Evolutionary conservation across 2,329 filamentous ascomycete genomes (phyloP).

Genomic region (Lasiodiplodia hormozganensis): DNA sequence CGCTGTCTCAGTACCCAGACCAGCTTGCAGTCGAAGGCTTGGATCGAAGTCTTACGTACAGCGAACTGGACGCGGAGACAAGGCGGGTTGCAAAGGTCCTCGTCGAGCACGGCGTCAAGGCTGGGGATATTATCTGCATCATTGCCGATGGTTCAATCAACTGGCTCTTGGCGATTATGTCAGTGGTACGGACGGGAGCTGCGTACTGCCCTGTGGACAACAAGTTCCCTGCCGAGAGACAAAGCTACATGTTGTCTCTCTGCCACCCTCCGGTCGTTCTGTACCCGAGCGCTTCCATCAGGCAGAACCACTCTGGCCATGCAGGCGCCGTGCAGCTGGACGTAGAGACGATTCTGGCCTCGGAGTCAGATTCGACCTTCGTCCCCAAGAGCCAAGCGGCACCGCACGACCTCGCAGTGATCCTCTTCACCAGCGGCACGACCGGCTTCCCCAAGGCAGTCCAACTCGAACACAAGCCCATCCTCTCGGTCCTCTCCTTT

Average conservation of each 20-base stretch:
- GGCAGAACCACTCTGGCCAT: background rate
- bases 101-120: background rate
- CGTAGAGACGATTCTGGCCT: slow-evolving; percentile 7
- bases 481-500: slow-evolving; percentile 28
- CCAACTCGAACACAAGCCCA: slow-evolving; percentile 22
- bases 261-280: background rate
- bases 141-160: slow-evolving; percentile 29
- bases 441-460: slow-evolving; percentile 28
- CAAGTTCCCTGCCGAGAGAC: slow-evolving; percentile 24
- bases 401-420: slow-evolving; percentile 5
- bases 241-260: slow-evolving; percentile 25
- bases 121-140: slow-evolving; percentile 18
- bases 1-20: background rate
- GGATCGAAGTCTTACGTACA: slow-evolving; percentile 20
- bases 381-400: background rate
- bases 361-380: background rate
- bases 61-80: slow-evolving; percentile 12
- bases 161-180: slow-evolving; percentile 29
- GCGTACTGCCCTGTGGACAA: slow-evolving; percentile 30
- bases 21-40: slow-evolving; percentile 9
- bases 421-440: slow-evolving; percentile 30
- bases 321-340: background rate
- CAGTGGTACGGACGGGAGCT: slow-evolving; percentile 24
- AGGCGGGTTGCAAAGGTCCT: background rate
- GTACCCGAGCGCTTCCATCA: slow-evolving; percentile 9